Conservation (phyloP, 2,329 filamentous ascomycete species). For the Hymenoscyphus linearis region DNA sequence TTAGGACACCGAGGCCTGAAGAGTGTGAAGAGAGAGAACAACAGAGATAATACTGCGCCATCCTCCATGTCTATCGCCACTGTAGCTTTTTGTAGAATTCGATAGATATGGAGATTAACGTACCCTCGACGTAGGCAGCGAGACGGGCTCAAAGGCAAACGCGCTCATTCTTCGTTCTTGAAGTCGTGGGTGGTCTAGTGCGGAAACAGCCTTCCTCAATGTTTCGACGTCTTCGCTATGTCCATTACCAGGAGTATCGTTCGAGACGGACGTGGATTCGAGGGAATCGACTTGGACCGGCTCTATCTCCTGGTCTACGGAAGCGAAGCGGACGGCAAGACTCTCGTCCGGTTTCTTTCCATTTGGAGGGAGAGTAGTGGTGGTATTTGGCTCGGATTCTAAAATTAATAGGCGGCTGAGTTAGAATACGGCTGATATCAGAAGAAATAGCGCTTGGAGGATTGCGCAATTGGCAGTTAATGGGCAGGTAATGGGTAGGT, state of each 20-base stretch:
- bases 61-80: not conserved
- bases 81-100: not conserved
- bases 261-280: constrained; percentile 23
- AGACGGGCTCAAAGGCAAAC: constrained; percentile 86
- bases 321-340: constrained; percentile 65
- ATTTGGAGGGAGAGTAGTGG: constrained; percentile 7
- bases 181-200: constrained; percentile 67
- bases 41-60: not conserved
- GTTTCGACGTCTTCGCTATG: constrained; percentile 12
- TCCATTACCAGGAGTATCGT: constrained; percentile 16
- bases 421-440: not conserved
- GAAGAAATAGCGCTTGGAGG: not conserved
- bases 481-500: not conserved
- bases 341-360: constrained; percentile 25
- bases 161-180: constrained; percentile 81
- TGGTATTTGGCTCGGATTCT: not conserved
- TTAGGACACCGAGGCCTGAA: not conserved
- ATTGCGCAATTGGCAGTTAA: too few relatives aligned
- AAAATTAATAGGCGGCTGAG: not conserved
- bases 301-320: constrained; percentile 64
- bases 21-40: too few relatives aligned
- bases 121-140: constrained; percentile 78
- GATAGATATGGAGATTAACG: constrained; percentile 35
- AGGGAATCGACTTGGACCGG: constrained; percentile 37
- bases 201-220: constrained; percentile 52